Percentiles rank a stretch among this genome's conserved stretches.
Conservation (phyloP, 257 asterid species). For the Lycium ferocissimum region DNA sequence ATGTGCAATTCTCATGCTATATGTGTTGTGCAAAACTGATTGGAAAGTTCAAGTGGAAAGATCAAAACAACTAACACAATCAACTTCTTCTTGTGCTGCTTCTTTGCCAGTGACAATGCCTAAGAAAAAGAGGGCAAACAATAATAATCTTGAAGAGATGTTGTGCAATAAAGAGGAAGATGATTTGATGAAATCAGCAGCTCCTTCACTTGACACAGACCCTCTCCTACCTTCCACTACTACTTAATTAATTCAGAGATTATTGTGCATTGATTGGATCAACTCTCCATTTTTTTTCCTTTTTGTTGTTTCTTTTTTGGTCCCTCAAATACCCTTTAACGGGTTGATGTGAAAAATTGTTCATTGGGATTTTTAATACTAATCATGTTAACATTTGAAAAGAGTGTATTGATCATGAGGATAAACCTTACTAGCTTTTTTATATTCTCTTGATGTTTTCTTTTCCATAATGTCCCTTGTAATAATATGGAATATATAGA, state of each 20-base stretch:
- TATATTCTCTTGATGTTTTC: slow-evolving; percentile 28
- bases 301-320: not conserved
- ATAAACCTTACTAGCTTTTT: slow-evolving; percentile 20
- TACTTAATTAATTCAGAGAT: slow-evolving; percentile 32
- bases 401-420: slow-evolving; percentile 2
- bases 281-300: slow-evolving; percentile 12
- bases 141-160: slow-evolving; percentile 49
- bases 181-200: slow-evolving; percentile 44
- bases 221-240: slow-evolving; percentile 49
- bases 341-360: slow-evolving; percentile 46
- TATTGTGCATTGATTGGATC: slow-evolving; percentile 43
- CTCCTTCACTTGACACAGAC: slow-evolving; percentile 59
- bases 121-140: slow-evolving; percentile 5
- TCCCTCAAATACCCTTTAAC: slow-evolving; percentile 25
- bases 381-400: slow-evolving; percentile 27
- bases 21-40: slow-evolving; percentile 65
- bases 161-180: slow-evolving; percentile 54
- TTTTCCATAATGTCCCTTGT: slow-evolving; percentile 38
- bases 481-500: not conserved
- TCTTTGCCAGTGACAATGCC: slow-evolving; percentile 44
- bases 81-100: not conserved
- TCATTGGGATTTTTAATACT: slow-evolving; percentile 36
- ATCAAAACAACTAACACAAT: slow-evolving; percentile 63
- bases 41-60: slow-evolving; percentile 75
- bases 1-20: slow-evolving; percentile 74